Evolutionary conservation across 2,329 filamentous ascomycete genomes (phyloP), one percentile per base, ranked within the genome.

Genomic region (Cryphonectria naterciae): DNA sequence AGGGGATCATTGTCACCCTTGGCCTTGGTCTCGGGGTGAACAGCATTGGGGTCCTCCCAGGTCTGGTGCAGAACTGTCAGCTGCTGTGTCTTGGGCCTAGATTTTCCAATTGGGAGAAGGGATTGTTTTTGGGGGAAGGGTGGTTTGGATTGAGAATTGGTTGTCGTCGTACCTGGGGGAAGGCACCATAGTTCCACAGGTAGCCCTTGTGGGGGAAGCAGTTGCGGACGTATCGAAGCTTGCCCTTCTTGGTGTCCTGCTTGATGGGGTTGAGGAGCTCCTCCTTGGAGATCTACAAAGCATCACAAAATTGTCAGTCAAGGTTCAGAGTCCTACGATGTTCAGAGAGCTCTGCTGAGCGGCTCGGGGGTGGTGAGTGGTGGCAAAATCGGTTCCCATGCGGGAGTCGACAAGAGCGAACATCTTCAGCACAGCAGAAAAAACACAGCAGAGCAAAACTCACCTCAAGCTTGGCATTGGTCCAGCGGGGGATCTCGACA

Each of bases 191-290:
- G 91, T 99, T 99, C 96, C 96, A 99, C 79, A 99, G 93, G 86
- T 99, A 99, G 77, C 96, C 96, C 91, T 99, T 98, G 92, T 99
- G 96, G 79, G 96, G 96, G 90, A 99, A 99, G 92, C 96, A 99
- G 92, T 99, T 99, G 86, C 96, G 94, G 82, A 99, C 96, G 83
- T 92, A 99, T 81, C 96, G 93, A 79, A 98, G 94, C 90, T 98
- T 98, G 89, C 95, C 96, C 90, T 99, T 98, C 93, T 99, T 98
- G 84, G 91, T 90, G 83, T 99, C 96, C 88, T 99, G 96, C 92
- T 98, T 98, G 88, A 98, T 97, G 82, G 95, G 95, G 89, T 98
- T 98, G 82, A 98, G 92, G 80, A 93, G 89, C 85, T 99, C 96
- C 81, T 98, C 95, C 89, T 98, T 98, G 88, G 93, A 97, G 88